Conservation (phyloP, 1,284 basidiomycete species). For the Apiotrichum montevideense region DNA sequence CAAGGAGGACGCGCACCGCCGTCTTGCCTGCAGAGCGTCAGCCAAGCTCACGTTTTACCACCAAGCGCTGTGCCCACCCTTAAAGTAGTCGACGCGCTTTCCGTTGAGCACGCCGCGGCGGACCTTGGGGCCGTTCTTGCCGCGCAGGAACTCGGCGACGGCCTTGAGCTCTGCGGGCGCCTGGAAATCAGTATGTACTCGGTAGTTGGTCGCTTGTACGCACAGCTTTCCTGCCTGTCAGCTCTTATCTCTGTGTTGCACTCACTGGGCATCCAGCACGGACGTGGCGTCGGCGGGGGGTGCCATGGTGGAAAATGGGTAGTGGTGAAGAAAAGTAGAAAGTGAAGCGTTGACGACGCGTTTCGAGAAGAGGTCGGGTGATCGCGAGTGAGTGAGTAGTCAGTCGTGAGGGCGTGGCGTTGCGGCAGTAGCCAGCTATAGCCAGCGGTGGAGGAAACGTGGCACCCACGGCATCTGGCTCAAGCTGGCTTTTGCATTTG, state of each 20-base stretch:
- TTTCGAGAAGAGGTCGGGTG: no score
- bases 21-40: constrained; percentile 62
- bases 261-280: constrained; percentile 18
- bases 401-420: no score
- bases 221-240: constrained; percentile 15
- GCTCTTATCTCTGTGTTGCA: background rate
- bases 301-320: constrained; percentile 4
- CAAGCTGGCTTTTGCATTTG: no score
- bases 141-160: constrained; percentile 76
- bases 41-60: no score
- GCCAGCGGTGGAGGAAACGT: no score
- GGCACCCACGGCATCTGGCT: no score
- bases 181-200: constrained; percentile 24
- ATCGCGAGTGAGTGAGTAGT: no score
- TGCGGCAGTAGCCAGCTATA: no score
- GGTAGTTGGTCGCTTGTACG: constrained; percentile 3
- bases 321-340: background rate
- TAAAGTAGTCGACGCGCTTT: constrained; percentile 96
- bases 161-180: constrained; percentile 70
- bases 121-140: constrained; percentile 80
- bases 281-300: constrained; percentile 17
- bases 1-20: constrained; percentile 83
- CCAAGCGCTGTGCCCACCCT: constrained; percentile 57
- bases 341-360: background rate
- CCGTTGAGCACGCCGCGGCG: constrained; percentile 86